phyloP scores from a whole-genome alignment of 2,329 filamentous ascomycete species.

The Uncinocarpus reesii region DNA sequence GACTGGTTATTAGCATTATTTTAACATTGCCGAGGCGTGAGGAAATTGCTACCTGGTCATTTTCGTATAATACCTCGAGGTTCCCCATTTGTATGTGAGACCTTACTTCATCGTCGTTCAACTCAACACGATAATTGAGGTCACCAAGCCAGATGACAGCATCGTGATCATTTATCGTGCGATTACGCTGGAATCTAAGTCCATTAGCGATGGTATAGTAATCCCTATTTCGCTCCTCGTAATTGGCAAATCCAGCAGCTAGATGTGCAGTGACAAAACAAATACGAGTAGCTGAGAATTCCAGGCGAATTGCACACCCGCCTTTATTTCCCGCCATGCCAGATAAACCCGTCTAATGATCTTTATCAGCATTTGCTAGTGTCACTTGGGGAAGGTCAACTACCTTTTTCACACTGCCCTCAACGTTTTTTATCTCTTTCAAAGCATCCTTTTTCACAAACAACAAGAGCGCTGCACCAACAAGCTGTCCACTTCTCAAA shows the following conservation, averaged over 20 bases:
- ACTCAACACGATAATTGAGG: constrained; percentile 94
- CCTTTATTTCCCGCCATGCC: constrained; percentile 98
- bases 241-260: constrained; percentile 91
- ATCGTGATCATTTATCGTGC: constrained; percentile 83
- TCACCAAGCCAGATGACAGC: constrained; percentile 92
- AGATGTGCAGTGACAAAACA: constrained; percentile 96
- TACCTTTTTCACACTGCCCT: constrained; percentile 85
- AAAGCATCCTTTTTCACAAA: constrained; percentile 75
- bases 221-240: constrained; percentile 89
- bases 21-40: neutral
- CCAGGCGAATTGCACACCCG: constrained; percentile 89
- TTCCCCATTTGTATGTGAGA: constrained; percentile 62
- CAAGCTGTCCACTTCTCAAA: constrained; percentile 81
- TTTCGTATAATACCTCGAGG: constrained; percentile 71
- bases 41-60: constrained; percentile 59
- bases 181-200: constrained; percentile 79
- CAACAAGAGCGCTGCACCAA: constrained; percentile 83
- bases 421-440: constrained; percentile 83
- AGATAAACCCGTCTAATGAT: constrained; percentile 64
- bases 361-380: constrained; percentile 14
- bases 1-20: constrained; percentile 7
- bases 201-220: constrained; percentile 83
- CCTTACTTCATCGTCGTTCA: constrained; percentile 67
- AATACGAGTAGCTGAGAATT: constrained; percentile 82
- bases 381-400: constrained; percentile 9